Evolutionary conservation across 768 basidiomycete genomes (phyloP).

Genomic region (Agaricus subrufescens): DNA sequence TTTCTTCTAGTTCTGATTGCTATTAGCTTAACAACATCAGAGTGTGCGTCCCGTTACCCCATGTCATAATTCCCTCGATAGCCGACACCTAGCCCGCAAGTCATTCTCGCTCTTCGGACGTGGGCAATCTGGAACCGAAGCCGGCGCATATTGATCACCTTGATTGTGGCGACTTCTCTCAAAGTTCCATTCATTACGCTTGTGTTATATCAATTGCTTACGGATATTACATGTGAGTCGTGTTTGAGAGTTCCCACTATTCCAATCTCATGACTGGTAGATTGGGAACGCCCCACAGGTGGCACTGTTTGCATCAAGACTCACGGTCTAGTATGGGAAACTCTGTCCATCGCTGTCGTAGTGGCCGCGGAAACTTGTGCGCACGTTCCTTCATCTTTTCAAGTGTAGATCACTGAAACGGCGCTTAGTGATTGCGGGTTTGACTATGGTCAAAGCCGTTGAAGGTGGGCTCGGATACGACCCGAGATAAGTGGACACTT

Average conservation of each 20-base stretch:
- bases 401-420: too few relatives aligned
- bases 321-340: neutral
- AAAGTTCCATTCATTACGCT: neutral
- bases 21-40: neutral
- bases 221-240: neutral
- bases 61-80: too few relatives aligned
- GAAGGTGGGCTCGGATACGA: neutral
- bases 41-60: neutral
- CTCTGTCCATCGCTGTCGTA: neutral
- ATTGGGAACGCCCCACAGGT: neutral
- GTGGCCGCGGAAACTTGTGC: neutral
- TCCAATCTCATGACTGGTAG: neutral
- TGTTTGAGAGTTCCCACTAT: too few relatives aligned
- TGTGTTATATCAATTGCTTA: neutral
- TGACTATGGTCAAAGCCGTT: slow-evolving; percentile 1
- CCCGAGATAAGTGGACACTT: neutral
- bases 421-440: neutral
- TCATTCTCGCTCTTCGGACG: neutral
- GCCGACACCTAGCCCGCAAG: neutral
- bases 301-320: neutral
- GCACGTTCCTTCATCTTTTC: neutral
- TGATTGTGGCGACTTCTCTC: neutral
- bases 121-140: slow-evolving; percentile 5
- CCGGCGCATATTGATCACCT: neutral
- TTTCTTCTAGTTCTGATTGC: neutral